These are phyloP conservation scores for Penicillium sp. DNA, from an alignment of 2,329 filamentous ascomycete species.

Conservation along the genomic window DNA sequence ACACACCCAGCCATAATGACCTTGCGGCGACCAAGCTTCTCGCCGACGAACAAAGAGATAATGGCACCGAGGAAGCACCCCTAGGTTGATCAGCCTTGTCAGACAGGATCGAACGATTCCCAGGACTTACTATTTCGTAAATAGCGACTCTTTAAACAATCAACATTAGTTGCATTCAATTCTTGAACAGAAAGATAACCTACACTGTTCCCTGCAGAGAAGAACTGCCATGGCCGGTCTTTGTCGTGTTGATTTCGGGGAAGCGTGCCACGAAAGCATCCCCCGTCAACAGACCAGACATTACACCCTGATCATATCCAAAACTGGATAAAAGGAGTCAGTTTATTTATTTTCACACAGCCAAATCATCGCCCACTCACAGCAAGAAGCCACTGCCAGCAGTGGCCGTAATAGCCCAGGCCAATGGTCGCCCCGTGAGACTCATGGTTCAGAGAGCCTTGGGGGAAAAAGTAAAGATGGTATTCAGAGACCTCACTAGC, in stretches of 20 bases:
- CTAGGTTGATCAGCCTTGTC: constrained; percentile 8
- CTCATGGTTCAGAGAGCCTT: too few relatives aligned
- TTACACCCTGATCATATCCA: constrained; percentile 43
- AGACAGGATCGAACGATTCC: background rate
- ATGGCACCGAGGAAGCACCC: constrained; percentile 59
- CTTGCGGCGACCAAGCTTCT: constrained; percentile 49
- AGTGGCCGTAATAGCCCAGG: constrained; percentile 45
- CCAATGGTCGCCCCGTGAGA: constrained; percentile 34
- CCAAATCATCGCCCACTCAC: constrained; percentile 26
- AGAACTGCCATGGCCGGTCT: constrained; percentile 37
- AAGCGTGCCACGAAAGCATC: constrained; percentile 28
- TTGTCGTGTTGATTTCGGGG: constrained; percentile 33
- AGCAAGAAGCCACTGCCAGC: constrained; percentile 42
- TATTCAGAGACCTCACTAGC: too few relatives aligned
- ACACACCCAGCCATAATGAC: constrained; percentile 46
- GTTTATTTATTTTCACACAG: constrained; percentile 18
- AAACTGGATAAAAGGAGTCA: constrained; percentile 19
- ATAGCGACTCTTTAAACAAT: constrained; percentile 37
- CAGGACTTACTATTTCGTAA: constrained; percentile 41
- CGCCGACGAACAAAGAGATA: constrained; percentile 45
- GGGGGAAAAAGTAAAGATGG: too few relatives aligned
- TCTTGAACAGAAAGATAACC: background rate
- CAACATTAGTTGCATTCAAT: background rate
- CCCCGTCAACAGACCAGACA: constrained; percentile 34
- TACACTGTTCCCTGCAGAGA: constrained; percentile 47